These are phyloP conservation scores for Amanita muscaria DNA, from an alignment of 768 basidiomycete genomes.

Conservation along the genomic window DNA sequence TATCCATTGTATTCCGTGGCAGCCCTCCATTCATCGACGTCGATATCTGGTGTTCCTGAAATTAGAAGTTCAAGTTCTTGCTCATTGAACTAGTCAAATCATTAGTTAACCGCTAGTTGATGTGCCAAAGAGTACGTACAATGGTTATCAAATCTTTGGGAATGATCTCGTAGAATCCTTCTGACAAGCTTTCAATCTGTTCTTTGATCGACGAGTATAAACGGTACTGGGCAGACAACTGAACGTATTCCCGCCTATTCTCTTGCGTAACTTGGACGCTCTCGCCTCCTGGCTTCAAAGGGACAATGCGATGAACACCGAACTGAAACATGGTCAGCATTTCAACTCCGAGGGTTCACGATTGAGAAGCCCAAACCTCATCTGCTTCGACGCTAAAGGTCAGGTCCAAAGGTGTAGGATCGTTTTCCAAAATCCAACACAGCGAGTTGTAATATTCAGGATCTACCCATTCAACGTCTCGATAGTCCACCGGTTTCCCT, in stretches of 20 bases:
- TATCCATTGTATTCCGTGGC: slow-evolving; percentile 90
- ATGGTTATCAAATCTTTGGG: slow-evolving; percentile 94
- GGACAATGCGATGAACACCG: slow-evolving; percentile 81
- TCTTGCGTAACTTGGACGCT: slow-evolving; percentile 86
- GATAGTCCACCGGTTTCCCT: slow-evolving; percentile 90
- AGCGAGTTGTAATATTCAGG: slow-evolving; percentile 98
- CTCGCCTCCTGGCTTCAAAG: slow-evolving; percentile 81
- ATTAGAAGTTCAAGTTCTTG: slow-evolving; percentile 91
- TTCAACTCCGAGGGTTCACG: slow-evolving; percentile 10
- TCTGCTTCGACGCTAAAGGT: slow-evolving; percentile 96
- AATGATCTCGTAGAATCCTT: slow-evolving; percentile 96
- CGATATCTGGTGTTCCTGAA: slow-evolving; percentile 96
- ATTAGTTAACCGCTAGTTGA: slow-evolving; percentile 9
- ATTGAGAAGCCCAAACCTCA: slow-evolving; percentile 47
- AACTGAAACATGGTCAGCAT: slow-evolving; percentile 43
- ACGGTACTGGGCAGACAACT: slow-evolving; percentile 89
- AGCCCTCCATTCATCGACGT: slow-evolving; percentile 94
- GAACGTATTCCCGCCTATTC: slow-evolving; percentile 94
- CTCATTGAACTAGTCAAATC: slow-evolving; percentile 68
- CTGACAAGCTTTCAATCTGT: slow-evolving; percentile 84
- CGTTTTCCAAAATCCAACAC: slow-evolving; percentile 97
- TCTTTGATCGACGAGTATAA: slow-evolving; percentile 91
- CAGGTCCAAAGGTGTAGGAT: slow-evolving; percentile 76
- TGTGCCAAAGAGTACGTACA: slow-evolving; percentile 35
- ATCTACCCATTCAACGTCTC: slow-evolving; percentile 96